These are phyloP conservation scores for Fusarium dlaminii DNA, from an alignment of 2,329 filamentous ascomycete genomes.

Conservation along the genomic window DNA sequence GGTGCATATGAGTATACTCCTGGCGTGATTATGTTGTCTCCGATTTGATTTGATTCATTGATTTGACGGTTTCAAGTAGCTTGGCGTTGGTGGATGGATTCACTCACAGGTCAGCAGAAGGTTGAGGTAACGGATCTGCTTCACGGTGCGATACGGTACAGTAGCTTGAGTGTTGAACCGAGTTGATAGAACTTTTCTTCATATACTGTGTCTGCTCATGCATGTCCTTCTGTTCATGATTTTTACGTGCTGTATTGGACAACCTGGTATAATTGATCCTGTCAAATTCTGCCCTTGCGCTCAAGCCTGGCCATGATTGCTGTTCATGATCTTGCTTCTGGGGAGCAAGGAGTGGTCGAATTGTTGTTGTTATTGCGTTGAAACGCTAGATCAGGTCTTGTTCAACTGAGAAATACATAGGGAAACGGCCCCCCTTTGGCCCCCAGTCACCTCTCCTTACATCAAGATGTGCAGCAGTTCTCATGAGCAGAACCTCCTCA, in stretches of 20 bases:
- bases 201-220: background rate
- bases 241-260: background rate
- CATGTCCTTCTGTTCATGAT: background rate
- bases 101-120: constrained; percentile 21
- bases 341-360: background rate
- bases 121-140: constrained; percentile 16
- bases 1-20: constrained; percentile 23
- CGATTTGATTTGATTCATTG: constrained; percentile 20
- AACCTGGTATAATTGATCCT: background rate
- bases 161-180: constrained; percentile 34
- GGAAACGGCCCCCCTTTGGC: background rate
- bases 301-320: no score
- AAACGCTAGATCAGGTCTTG: constrained; percentile 12
- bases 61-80: constrained; percentile 38
- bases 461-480: background rate
- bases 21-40: constrained; percentile 14
- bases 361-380: background rate
- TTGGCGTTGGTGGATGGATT: constrained; percentile 43
- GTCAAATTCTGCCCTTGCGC: background rate
- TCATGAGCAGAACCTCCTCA: background rate
- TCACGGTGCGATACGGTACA: constrained; percentile 26
- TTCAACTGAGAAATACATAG: background rate
- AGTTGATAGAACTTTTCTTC: constrained; percentile 8
- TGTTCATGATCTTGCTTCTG: background rate
- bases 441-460: background rate